Conservation (phyloP, 495 filamentous ascomycete genomes). For the Tuber calosporum region DNA sequence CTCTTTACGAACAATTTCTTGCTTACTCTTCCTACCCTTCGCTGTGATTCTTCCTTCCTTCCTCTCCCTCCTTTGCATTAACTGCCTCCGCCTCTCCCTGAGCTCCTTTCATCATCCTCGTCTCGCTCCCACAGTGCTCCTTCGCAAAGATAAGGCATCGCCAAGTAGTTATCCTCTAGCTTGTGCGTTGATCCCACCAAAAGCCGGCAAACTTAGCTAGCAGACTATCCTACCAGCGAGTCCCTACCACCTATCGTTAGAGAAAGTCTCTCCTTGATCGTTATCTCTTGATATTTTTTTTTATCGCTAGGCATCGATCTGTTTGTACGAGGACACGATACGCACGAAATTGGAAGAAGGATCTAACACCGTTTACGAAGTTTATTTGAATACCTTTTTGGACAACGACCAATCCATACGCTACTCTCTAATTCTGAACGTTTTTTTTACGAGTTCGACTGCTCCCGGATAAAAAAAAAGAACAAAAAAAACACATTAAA, state of each 20-base stretch:
- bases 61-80: slow-evolving; percentile 25
- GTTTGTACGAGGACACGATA: slow-evolving; percentile 23
- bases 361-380: slow-evolving; percentile 23
- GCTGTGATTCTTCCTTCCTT: slow-evolving; percentile 39
- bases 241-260: slow-evolving; percentile 5
- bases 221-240: slow-evolving; percentile 20
- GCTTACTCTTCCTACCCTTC: slow-evolving; percentile 35
- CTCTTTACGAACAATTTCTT: slow-evolving; percentile 39
- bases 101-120: slow-evolving; percentile 38
- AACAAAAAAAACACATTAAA: slow-evolving; percentile 9
- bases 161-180: slow-evolving; percentile 21
- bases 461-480: slow-evolving; percentile 6
- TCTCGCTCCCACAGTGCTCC: slow-evolving; percentile 37
- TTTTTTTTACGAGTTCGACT: slow-evolving; percentile 15
- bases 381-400: slow-evolving; percentile 33
- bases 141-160: slow-evolving; percentile 27
- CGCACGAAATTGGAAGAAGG: slow-evolving; percentile 20
- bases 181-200: slow-evolving; percentile 29
- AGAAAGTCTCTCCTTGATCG: slow-evolving; percentile 34
- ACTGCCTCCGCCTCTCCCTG: slow-evolving; percentile 36
- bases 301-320: slow-evolving; percentile 17
- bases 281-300: slow-evolving; percentile 22
- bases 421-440: slow-evolving; percentile 10
- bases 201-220: slow-evolving; percentile 34
- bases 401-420: slow-evolving; percentile 22